phyloP scores from a whole-genome alignment of 345 rosid genomes.

The Corymbia maculata region DNA sequence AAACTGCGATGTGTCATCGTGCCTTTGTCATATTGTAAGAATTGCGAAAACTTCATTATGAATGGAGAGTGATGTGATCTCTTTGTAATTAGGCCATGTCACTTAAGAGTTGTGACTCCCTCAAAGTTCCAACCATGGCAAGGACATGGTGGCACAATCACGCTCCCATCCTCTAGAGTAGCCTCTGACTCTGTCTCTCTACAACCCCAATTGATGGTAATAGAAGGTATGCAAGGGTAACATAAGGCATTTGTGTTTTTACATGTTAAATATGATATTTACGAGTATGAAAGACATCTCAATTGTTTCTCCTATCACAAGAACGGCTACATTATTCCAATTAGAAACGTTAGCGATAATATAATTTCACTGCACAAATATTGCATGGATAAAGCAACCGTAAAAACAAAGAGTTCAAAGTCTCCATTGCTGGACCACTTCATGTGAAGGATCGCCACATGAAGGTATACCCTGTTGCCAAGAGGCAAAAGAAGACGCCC shows the following conservation, averaged over 20 bases:
- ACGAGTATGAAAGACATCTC: accelerated
- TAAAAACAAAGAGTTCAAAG: not conserved
- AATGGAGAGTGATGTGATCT: not conserved
- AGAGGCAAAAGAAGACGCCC: not conserved
- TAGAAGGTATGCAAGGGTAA: too few species aligned
- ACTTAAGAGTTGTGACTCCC: accelerated
- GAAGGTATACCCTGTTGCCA: not conserved
- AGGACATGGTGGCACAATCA: not conserved
- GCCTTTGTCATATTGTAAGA: not conserved
- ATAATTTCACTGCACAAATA: not conserved
- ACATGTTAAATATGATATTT: not conserved
- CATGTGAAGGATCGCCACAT: not conserved
- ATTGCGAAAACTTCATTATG: not conserved
- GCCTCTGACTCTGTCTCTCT: not conserved
- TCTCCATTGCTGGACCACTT: not conserved
- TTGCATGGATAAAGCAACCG: not conserved
- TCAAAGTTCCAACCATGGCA: not conserved
- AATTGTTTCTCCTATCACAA: not conserved
- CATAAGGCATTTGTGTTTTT: not conserved
- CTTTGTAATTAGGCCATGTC: not conserved
- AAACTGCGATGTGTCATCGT: not conserved
- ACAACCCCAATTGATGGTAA: not conserved
- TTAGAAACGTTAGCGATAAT: not conserved
- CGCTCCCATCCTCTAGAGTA: not conserved
- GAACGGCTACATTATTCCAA: not conserved